Evolutionary conservation across 495 filamentous ascomycete species (phyloP), one percentile per base, ranked within the genome.

Genomic region (Choiromyces venosus): DNA sequence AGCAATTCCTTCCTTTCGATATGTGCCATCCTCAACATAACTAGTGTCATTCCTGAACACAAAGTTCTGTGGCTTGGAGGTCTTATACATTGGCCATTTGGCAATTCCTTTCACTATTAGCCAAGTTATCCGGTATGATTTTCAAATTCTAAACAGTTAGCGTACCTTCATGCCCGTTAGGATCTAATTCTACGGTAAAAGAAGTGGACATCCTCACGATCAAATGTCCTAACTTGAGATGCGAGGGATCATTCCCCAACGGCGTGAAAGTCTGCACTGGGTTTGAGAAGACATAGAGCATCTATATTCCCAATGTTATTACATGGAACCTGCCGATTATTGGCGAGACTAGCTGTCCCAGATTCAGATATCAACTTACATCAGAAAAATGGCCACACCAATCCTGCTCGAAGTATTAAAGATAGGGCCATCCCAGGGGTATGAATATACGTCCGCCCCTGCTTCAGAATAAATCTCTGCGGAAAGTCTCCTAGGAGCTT

Each of bases 291-390:
- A 79, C 69, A 33, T 74, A 71, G 4, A 71, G 77, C 25, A 89
- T 37, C 88, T 88, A 25, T 35, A 42, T 21, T 1, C 1, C n/a
- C n/a, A n/a, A n/a, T n/a, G n/a, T n/a, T n/a, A n/a, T n/a, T n/a
- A n/a, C n/a, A n/a, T n/a, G n/a, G n/a, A n/a, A n/a, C n/a, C n/a
- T n/a, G n/a, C n/a, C n/a, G n/a, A n/a, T n/a, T n/a, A n/a, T n/a
- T n/a, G n/a, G n/a, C n/a, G n/a, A n/a, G n/a, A n/a, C n/a, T n/a
- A n/a, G n/a, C n/a, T n/a, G n/a, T n/a, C n/a, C n/a, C n/a, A n/a
- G n/a, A n/a, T n/a, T n/a, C n/a, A n/a, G n/a, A n/a, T n/a, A n/a
- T 78, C 87, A 88, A 1, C 87, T 79, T 1, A 90, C 87, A 71
- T 90, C 89, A 61, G 85, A 84, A 74, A 89, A 89, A 74, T 90